Conservation (phyloP, 2,329 filamentous ascomycete species). For the Pyrenophora seminiperda region DNA sequence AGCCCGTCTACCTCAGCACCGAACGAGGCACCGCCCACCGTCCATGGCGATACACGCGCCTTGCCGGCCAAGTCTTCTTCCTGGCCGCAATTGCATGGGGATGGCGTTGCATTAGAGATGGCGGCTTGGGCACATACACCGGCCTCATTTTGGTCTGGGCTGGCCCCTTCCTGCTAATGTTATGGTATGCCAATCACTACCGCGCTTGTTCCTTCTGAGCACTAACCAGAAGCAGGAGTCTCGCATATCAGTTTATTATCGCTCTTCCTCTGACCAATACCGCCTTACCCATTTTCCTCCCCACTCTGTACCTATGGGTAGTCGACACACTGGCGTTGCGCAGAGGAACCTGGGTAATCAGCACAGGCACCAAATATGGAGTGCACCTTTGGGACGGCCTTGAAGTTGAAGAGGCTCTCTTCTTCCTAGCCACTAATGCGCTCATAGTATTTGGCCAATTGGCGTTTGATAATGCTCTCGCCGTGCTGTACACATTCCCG, state of each 20-base stretch:
- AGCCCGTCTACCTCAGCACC: slow-evolving; percentile 58
- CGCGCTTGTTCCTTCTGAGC: not conserved
- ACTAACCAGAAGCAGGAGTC: slow-evolving; percentile 49
- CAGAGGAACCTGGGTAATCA: slow-evolving; percentile 74
- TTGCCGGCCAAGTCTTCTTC: slow-evolving; percentile 59
- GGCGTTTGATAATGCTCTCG: slow-evolving; percentile 71
- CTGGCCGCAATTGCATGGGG: slow-evolving; percentile 53
- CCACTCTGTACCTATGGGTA: slow-evolving; percentile 73
- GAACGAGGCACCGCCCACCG: slow-evolving; percentile 39
- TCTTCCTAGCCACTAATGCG: slow-evolving; percentile 72
- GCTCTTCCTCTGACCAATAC: slow-evolving; percentile 64
- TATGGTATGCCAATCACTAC: slow-evolving; percentile 55
- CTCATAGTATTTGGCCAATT: slow-evolving; percentile 72
- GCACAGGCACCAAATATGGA: slow-evolving; percentile 68
- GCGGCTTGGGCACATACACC: slow-evolving; percentile 65
- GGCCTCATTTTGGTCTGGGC: slow-evolving; percentile 74
- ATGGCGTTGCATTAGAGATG: slow-evolving; percentile 52
- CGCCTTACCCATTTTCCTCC: slow-evolving; percentile 63
- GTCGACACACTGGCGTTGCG: slow-evolving; percentile 71
- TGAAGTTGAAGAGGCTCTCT: slow-evolving; percentile 75
- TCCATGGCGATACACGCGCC: slow-evolving; percentile 46
- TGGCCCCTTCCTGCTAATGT: slow-evolving; percentile 66
- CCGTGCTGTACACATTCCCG: slow-evolving; percentile 68
- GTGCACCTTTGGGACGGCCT: slow-evolving; percentile 66
- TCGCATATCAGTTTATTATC: slow-evolving; percentile 68